These are phyloP conservation scores for Cryphonectria japonica DNA, from an alignment of 2,329 filamentous ascomycete genomes.

Conservation along the genomic window DNA sequence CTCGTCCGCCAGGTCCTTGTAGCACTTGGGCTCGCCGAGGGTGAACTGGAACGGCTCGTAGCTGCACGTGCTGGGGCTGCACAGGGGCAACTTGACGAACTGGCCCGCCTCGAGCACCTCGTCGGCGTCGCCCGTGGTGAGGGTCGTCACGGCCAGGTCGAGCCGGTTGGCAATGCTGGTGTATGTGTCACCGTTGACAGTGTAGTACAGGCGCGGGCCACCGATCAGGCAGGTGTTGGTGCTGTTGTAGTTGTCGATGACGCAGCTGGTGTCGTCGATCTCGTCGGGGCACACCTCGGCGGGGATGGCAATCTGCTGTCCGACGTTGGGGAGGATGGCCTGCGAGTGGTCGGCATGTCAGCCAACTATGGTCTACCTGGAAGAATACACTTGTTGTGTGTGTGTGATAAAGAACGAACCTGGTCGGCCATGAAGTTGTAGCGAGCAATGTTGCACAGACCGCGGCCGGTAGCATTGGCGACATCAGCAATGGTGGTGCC, in stretches of 20 bases:
- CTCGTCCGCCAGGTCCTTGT: slow-evolving; percentile 22
- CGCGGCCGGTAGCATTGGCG: slow-evolving; percentile 6
- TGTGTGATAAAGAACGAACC: not conserved
- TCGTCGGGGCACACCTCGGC: slow-evolving; percentile 20
- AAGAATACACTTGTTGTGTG: too few relatives aligned
- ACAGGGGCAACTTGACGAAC: slow-evolving; percentile 20
- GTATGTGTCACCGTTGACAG: slow-evolving; percentile 16
- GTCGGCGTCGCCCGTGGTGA: slow-evolving; percentile 3
- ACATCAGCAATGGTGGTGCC: slow-evolving; percentile 12
- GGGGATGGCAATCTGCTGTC: slow-evolving; percentile 15
- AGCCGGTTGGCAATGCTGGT: slow-evolving; percentile 19
- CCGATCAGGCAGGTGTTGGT: slow-evolving; percentile 16
- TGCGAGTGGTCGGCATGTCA: not conserved
- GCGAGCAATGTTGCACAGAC: slow-evolving; percentile 19
- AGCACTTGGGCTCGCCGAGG: not conserved
- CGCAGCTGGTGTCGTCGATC: slow-evolving; percentile 17
- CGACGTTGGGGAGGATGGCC: slow-evolving; percentile 19
- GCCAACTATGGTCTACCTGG: too few relatives aligned
- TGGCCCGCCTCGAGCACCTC: slow-evolving; percentile 13
- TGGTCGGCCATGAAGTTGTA: slow-evolving; percentile 22
- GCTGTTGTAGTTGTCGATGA: slow-evolving; percentile 18
- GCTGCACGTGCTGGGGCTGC: slow-evolving; percentile 1
- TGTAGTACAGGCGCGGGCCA: slow-evolving; percentile 18
- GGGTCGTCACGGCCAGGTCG: not conserved
- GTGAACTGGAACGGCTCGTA: slow-evolving; percentile 18